phyloP scores from a whole-genome alignment of 306 rosid genomes.

The Leucaena leucocephala region DNA sequence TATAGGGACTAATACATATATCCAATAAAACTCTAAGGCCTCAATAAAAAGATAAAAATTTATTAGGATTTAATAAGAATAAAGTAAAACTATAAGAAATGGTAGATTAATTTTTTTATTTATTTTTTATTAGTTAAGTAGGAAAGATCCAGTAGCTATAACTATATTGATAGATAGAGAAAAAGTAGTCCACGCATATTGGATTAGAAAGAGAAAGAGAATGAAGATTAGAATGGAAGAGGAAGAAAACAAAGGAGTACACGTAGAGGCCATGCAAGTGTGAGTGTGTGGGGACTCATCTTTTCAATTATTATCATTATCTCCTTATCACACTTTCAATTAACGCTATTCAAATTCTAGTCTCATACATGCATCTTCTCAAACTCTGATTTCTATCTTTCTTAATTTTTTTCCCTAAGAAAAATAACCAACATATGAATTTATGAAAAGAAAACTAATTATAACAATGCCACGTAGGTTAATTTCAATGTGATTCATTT shows the following conservation, averaged over 20 bases:
- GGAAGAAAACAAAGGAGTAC: conserved; percentile 34
- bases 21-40: no score
- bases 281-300: conserved; percentile 31
- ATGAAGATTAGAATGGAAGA: not conserved
- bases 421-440: not conserved
- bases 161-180: not conserved
- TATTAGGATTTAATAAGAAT: no score
- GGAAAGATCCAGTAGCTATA: no score
- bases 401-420: no score
- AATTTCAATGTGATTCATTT: no score
- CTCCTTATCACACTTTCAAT: not conserved
- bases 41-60: no score
- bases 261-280: conserved; percentile 39
- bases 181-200: not conserved
- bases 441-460: no score
- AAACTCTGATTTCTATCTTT: not conserved
- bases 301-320: not conserved
- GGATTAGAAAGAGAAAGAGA: not conserved
- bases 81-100: no score
- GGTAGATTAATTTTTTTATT: no score
- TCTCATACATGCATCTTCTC: not conserved
- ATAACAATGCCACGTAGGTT: no score
- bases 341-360: not conserved
- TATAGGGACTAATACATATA: no score
- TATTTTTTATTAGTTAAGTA: no score